Evolutionary conservation across 2,329 filamentous ascomycete genomes (phyloP).

Genomic region (Colletotrichum camelliae): DNA sequence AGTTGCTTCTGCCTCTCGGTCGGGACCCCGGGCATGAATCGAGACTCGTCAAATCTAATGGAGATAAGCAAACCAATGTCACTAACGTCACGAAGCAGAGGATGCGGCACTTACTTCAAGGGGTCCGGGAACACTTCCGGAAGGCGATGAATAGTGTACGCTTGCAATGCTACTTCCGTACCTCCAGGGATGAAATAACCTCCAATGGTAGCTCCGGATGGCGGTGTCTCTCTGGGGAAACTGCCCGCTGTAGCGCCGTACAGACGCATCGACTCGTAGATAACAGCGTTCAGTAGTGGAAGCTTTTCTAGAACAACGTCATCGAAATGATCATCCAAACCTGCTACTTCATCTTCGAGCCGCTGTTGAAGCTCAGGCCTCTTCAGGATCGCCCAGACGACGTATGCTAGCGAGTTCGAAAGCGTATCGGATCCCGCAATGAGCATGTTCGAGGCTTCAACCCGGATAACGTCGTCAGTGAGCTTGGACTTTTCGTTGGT

Average conservation of each 20-base stretch:
- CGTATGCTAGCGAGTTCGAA: slow-evolving; percentile 52
- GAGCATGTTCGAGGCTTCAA: slow-evolving; percentile 50
- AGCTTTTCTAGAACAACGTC: slow-evolving; percentile 39
- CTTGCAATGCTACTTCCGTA: slow-evolving; percentile 44
- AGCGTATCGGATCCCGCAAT: slow-evolving; percentile 59
- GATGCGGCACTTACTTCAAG: slow-evolving; percentile 17
- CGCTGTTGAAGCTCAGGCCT: slow-evolving; percentile 31
- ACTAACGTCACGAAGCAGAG: neutral
- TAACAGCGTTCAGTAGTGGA: slow-evolving; percentile 44
- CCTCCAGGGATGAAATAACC: slow-evolving; percentile 46
- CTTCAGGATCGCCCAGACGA: slow-evolving; percentile 44
- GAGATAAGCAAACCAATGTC: neutral
- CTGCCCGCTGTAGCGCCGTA: slow-evolving; percentile 42
- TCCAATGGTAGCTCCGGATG: slow-evolving; percentile 40
- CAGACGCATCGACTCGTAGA: slow-evolving; percentile 51
- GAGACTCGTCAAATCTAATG: slow-evolving; percentile 8
- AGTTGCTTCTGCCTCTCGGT: slow-evolving; percentile 48
- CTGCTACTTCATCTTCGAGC: slow-evolving; percentile 39
- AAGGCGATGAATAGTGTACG: slow-evolving; percentile 52
- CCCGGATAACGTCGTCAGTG: slow-evolving; percentile 36
- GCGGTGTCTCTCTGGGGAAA: slow-evolving; percentile 45
- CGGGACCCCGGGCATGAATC: neutral
- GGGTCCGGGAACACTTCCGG: slow-evolving; percentile 45
- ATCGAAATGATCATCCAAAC: slow-evolving; percentile 22
- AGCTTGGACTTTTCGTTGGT: neutral